These are phyloP conservation scores for Actinomucor elegans DNA, from an alignment of 371 early-diverging fungal genomes.

Conservation along the genomic window DNA sequence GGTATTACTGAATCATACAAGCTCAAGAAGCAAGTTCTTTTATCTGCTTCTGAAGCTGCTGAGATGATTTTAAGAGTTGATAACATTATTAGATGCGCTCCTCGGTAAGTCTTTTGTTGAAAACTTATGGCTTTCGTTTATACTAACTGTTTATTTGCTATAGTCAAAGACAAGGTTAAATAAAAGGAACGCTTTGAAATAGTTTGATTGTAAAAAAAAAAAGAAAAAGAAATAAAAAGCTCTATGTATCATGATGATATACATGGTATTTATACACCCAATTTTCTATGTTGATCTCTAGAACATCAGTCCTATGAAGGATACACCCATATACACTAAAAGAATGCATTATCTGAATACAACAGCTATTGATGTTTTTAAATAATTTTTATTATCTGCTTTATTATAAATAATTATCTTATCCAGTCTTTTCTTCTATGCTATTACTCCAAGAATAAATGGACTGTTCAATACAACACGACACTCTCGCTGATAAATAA, in stretches of 20 bases:
- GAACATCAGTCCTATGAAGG: too few relatives aligned
- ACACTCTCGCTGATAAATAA: too few relatives aligned
- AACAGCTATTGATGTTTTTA: too few relatives aligned
- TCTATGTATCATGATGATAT: not conserved
- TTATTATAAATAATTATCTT: too few relatives aligned
- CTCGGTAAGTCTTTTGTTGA: constrained; percentile 47
- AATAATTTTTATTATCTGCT: too few relatives aligned
- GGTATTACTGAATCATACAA: constrained; percentile 98
- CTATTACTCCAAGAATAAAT: too few relatives aligned
- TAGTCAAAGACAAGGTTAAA: constrained; percentile 25
- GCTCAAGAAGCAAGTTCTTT: constrained; percentile 96
- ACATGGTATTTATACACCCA: constrained; percentile 2
- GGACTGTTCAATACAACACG: too few relatives aligned
- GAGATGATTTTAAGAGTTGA: constrained; percentile 99
- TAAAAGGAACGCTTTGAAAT: too few relatives aligned
- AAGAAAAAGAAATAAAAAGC: not conserved
- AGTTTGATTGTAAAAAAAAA: constrained; percentile 2
- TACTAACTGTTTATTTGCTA: not conserved
- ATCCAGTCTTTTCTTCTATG: too few relatives aligned
- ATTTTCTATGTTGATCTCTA: too few relatives aligned
- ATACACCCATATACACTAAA: too few relatives aligned
- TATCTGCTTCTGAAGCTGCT: constrained; percentile 97
- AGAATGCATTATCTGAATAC: too few relatives aligned
- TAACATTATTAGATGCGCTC: constrained; percentile 97
- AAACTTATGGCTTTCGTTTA: not conserved